A percentile compares a stretch with the other conserved stretches of the same genome.
These are phyloP conservation scores for Nothophaeocryptopus gaeumannii DNA, from an alignment of 2,329 filamentous ascomycete genomes.

Conservation along the genomic window DNA sequence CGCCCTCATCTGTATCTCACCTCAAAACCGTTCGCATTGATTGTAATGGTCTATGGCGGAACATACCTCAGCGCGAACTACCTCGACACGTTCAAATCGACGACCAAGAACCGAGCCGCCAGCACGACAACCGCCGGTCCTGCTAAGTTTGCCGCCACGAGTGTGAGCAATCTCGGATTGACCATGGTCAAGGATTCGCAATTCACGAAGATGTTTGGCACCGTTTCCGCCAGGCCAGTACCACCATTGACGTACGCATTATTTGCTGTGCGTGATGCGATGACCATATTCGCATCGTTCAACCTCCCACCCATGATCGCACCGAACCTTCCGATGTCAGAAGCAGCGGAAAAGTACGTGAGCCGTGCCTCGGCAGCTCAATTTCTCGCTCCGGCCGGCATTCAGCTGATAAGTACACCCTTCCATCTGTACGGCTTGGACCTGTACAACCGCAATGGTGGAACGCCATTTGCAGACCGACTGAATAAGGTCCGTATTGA, in stretches of 20 bases:
- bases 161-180: slow-evolving; percentile 74
- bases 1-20: slow-evolving; percentile 61
- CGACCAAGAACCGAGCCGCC: slow-evolving; percentile 57
- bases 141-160: slow-evolving; percentile 77
- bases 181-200: slow-evolving; percentile 87
- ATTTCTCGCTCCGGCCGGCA: slow-evolving; percentile 72
- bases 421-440: slow-evolving; percentile 82
- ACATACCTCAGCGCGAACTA: slow-evolving; percentile 88
- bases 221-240: slow-evolving; percentile 44
- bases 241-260: slow-evolving; percentile 70
- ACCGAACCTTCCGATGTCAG: slow-evolving; percentile 55
- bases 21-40: slow-evolving; percentile 66
- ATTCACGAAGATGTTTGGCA: slow-evolving; percentile 80
- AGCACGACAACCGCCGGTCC: slow-evolving; percentile 68
- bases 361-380: slow-evolving; percentile 59
- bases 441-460: slow-evolving; percentile 69
- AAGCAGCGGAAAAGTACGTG: slow-evolving; percentile 53
- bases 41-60: slow-evolving; percentile 71
- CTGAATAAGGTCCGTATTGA: slow-evolving; percentile 66
- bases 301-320: slow-evolving; percentile 80
- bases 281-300: slow-evolving; percentile 90
- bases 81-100: slow-evolving; percentile 76
- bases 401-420: slow-evolving; percentile 78
- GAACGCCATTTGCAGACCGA: slow-evolving; percentile 56
- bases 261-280: slow-evolving; percentile 77